Base-by-base conservation (phyloP, 2,329 filamentous ascomycete species). In the Aspergillus persii region DNA sequence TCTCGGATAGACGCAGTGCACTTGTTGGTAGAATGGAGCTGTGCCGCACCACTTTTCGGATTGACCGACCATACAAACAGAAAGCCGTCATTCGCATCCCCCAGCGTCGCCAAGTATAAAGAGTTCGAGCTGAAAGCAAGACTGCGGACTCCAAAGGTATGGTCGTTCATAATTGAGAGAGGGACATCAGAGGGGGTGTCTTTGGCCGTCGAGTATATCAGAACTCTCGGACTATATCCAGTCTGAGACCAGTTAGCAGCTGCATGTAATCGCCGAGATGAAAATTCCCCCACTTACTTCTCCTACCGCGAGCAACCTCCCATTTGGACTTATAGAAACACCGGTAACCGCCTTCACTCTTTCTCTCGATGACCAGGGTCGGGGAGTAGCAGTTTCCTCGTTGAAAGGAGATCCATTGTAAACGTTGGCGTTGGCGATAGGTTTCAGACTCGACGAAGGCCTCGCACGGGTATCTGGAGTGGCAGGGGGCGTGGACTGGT, bases 341-440 rank as follows among this genome's bases (percentile, higher is more conserved):
- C 93, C 96, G 4, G 93, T 96, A 2, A 93, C 92, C 18, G 95
- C 91, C 78, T 98, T 98, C 72, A 98, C 93, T 65, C 92, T 87
- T 75, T 98, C 95, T 64, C 91, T 87, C 57, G 91, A 95, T 1
- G 91, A 92, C 89, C 91, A 94, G 11, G 89, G 91, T 73, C 88
- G 91, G 54, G 84, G 87, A 46, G 71, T 78, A 6, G 78, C 79
- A 33, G 78, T 81, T 51, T 97, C 93, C 12, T 85, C 84, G 54
- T 73, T 76, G 5, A 73, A 74, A 7, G 83, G 80, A 15, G 83
- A 82, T 7, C 74, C 76, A 56, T 76, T 75, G 26, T 76, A 73
- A 31, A 76, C 73, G 58, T 69, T 73, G 53, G 76, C 74, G 56
- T 78, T 72, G n/a, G 74, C 71, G 27, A 77, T 75, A 31, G 86